Evolutionary conservation across 2,329 filamentous ascomycete species (phyloP), one percentile per base, ranked within the genome.

Genomic region (Aspergillus quadrilineatus): DNA sequence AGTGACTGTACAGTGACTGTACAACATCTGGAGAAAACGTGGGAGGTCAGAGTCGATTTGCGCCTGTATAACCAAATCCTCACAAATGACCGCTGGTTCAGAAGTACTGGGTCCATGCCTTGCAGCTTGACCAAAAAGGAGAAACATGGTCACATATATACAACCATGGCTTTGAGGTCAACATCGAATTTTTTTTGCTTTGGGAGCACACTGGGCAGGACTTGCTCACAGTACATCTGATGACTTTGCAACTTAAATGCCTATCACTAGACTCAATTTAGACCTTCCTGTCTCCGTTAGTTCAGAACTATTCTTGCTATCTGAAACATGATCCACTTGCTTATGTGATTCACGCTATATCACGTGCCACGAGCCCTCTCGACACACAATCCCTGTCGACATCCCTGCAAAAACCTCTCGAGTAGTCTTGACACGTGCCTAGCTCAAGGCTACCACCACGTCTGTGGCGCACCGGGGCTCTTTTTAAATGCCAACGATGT

Each of bases 241-340:
- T 22, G 22, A 22, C 22, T 22, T 22, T 22, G 22, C 22, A 22
- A 22, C 3, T 22, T 22, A 22, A 22, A 22, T 22, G 3, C 22
- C 22, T 22, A 22, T 22, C 22, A 22, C 22, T 22, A 22, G 22
- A 22, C 22, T 22, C 22, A 22, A 22, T 22, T 22, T 22, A 22
- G 22, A 22, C 2, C 22, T 22, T 22, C 3, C 22, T 4, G 22
- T 22, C 22, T 4, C 22, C 22, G 22, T 22, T 22, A 22, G 22
- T 22, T 4, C 22, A 2, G 22, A 4, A 22, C 22, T 37, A 37
- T 37, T 37, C 34, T 37, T 14, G 34, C n/a, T 5, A 42, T 42
- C 28, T 50, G 48, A 50, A 50, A 50, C 48, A 43, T 8, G 48
- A 42, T 14, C 48, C 48, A 50, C 36, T 43, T 50, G 29, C 26